Percentiles rank a stretch among this genome's conserved stretches.
These are phyloP conservation scores for Dendrobium chrysotoxum DNA, from an alignment of 106 monocot species.

Conservation along the genomic window DNA sequence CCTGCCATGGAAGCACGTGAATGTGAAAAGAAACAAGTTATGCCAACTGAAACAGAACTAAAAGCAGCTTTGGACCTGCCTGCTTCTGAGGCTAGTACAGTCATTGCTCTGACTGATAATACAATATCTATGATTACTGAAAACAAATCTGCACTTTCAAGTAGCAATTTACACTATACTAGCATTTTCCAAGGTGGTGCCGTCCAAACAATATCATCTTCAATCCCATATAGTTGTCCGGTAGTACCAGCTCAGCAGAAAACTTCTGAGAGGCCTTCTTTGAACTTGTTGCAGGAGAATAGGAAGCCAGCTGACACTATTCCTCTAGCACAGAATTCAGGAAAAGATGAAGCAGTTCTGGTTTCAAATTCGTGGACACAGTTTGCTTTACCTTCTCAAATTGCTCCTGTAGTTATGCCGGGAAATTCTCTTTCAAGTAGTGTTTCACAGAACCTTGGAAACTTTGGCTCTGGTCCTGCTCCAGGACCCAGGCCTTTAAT, in stretches of 20 bases:
- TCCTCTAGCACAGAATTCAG: constrained; percentile 8
- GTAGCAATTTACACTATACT: not conserved
- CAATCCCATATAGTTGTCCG: constrained; percentile 11
- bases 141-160: not conserved
- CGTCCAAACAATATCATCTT: not conserved
- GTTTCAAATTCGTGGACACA: constrained; percentile 5
- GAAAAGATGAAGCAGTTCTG: not conserved
- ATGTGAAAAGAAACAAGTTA: not conserved
- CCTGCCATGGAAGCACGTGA: constrained; percentile 10
- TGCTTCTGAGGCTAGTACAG: not conserved
- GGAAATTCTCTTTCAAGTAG: no score
- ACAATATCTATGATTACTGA: constrained; percentile 6
- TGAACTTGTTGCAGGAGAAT: constrained; percentile 13
- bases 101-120: not conserved
- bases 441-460: not conserved
- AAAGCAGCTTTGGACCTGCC: not conserved
- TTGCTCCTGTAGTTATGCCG: not conserved
- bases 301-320: not conserved
- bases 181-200: not conserved
- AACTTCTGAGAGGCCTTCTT: not conserved
- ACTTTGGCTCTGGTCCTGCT: constrained; percentile 6
- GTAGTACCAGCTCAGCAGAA: constrained; percentile 13
- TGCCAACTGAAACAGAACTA: not conserved
- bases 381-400: no score
- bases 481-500: constrained; percentile 9